Evolutionary conservation across 2,329 filamentous ascomycete species (phyloP), one percentile per base, ranked within the genome.

Genomic region (Colletotrichum abscissum): DNA sequence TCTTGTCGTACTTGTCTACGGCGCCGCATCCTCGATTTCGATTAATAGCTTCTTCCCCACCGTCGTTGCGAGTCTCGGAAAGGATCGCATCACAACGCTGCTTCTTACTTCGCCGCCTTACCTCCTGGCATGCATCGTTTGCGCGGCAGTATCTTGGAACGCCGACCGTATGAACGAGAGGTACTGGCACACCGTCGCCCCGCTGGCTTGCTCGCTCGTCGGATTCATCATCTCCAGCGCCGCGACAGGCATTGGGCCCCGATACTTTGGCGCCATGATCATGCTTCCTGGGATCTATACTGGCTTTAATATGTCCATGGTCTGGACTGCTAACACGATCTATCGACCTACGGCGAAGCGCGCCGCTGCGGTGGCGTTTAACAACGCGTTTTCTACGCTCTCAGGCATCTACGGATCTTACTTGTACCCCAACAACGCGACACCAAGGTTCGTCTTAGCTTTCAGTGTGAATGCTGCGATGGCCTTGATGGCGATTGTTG

Each of bases 21-120:
- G 68, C 7, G 74, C 73, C 0, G 76, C 75, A 1, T 69, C 75
- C 9, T 72, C 73, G 16, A 74, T 78, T 4, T 76, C 75, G 11
- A 71, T 76, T 55, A 74, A 59, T 55, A 77, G 73, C 28, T 79
- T 77, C 62, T 78, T 80, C 46, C 77, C 77, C 0, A 77, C 77
- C 1, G 69, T 78, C 1, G 77, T 76, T 1, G 62, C 30, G 1
- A 62, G 63, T 1, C 63, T 75, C 11, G 71, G 71, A 14, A 67
- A 54, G 30, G 71, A 67, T 38, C 65, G 65, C 5, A 86, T 81
- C 1, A 82, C 86, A 35, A 86, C 85, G 1, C 79, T 87, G 2
- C 82, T 84, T 1, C 81, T 87, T 5, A 86, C 84, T 4, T 81
- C 81, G 38, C 85, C 85, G 0, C 85, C 85, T 1, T 86, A 85